Percentiles rank a stretch among this genome's conserved stretches.
These are phyloP conservation scores for Emmonsiellopsis sp. DNA, from an alignment of 2,329 filamentous ascomycete genomes.

Conservation along the genomic window DNA sequence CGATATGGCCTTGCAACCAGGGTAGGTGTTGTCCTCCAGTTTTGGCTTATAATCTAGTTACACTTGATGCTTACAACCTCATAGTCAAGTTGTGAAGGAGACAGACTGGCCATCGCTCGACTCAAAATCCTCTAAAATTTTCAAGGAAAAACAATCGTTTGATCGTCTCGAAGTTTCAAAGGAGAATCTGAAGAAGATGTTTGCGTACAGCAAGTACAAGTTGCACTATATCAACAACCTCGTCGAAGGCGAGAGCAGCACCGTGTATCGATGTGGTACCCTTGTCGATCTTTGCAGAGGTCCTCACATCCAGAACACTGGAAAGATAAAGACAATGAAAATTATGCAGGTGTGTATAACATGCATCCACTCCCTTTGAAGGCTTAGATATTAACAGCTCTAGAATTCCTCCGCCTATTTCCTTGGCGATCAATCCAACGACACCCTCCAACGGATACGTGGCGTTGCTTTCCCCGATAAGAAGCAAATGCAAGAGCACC, in stretches of 20 bases:
- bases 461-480: conserved; percentile 97
- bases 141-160: conserved; percentile 95
- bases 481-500: conserved; percentile 84
- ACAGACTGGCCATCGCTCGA: conserved; percentile 80
- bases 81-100: conserved; percentile 56
- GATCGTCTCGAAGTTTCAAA: conserved; percentile 84
- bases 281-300: conserved; percentile 93
- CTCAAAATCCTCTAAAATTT: conserved; percentile 67
- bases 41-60: not conserved
- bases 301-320: conserved; percentile 87
- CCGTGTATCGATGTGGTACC: conserved; percentile 88
- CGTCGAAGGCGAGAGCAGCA: conserved; percentile 84
- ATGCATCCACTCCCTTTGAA: conserved; percentile 24
- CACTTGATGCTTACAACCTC: conserved; percentile 12
- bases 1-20: conserved; percentile 78
- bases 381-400: conserved; percentile 20
- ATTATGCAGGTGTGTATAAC: conserved; percentile 62
- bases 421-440: conserved; percentile 85
- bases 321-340: conserved; percentile 88
- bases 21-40: conserved; percentile 26
- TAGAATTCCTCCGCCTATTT: conserved; percentile 76
- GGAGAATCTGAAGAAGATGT: conserved; percentile 89
- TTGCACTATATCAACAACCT: conserved; percentile 94
- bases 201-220: conserved; percentile 97
- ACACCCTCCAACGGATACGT: conserved; percentile 92